Evolutionary conservation across 495 filamentous ascomycete genomes (phyloP).

Genomic region (Friedmanniomyces endolithicus): DNA sequence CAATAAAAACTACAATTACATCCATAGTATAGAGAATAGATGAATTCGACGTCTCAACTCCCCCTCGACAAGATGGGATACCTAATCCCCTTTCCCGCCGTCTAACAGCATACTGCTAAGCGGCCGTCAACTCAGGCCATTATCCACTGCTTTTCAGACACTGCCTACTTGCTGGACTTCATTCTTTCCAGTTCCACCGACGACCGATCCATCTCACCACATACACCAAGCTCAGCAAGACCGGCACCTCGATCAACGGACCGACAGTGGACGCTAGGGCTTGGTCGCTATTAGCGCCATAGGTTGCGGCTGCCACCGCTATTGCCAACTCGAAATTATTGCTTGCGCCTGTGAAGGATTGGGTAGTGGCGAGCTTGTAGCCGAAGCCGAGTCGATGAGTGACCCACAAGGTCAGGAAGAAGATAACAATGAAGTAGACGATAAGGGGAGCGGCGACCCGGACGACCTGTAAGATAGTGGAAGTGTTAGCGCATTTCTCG

Average conservation of each 20-base stretch:
- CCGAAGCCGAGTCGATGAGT: slow-evolving; percentile 48
- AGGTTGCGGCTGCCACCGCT: slow-evolving; percentile 77
- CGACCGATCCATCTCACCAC: slow-evolving; percentile 48
- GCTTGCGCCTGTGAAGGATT: slow-evolving; percentile 87
- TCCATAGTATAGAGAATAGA: too few species aligned
- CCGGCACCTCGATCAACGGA: slow-evolving; percentile 83
- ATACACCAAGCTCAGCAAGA: slow-evolving; percentile 71
- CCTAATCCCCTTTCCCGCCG: too few species aligned
- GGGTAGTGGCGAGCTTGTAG: slow-evolving; percentile 60
- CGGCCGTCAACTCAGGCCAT: too few species aligned
- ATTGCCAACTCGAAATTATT: slow-evolving; percentile 95
- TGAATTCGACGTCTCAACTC: too few species aligned
- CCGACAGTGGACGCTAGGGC: slow-evolving; percentile 84
- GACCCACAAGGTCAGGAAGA: slow-evolving; percentile 22
- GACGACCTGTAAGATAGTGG: too few species aligned
- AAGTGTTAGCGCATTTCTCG: too few species aligned
- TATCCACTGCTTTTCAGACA: too few species aligned
- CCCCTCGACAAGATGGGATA: too few species aligned
- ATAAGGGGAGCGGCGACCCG: slow-evolving; percentile 29
- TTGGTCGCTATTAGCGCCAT: slow-evolving; percentile 67
- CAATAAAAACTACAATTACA: too few species aligned
- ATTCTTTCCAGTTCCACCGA: slow-evolving; percentile 44
- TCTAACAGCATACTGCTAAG: too few species aligned
- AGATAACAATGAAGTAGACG: slow-evolving; percentile 31
- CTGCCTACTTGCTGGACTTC: too few species aligned